Evolutionary conservation across 495 filamentous ascomycete species (phyloP).

Genomic region (Cercophora sp.): DNA sequence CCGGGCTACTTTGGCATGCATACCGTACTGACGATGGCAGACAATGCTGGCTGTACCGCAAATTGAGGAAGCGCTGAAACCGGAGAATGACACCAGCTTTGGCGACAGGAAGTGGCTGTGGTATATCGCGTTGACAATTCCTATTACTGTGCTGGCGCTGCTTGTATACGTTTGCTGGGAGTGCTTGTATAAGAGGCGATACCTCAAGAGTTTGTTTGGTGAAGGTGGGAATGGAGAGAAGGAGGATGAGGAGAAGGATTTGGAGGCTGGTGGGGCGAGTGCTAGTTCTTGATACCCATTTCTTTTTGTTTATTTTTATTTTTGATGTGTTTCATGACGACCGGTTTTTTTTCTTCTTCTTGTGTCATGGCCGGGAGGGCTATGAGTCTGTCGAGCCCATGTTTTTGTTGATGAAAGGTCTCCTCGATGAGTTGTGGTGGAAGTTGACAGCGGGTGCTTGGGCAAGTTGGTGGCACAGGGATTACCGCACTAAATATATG

Average conservation of each 20-base stretch:
- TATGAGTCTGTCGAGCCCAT: too few relatives aligned
- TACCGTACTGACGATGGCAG: too few relatives aligned
- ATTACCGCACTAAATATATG: too few relatives aligned
- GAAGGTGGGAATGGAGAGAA: background rate
- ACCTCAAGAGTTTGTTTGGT: conserved; percentile 3
- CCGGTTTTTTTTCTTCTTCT: too few relatives aligned
- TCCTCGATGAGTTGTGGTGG: too few relatives aligned
- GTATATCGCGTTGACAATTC: conserved; percentile 3
- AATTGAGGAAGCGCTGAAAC: conserved; percentile 1
- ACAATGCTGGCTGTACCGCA: conserved; percentile 10
- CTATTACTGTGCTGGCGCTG: background rate
- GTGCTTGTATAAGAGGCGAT: conserved; percentile 5
- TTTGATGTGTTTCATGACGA: background rate
- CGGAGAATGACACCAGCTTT: background rate
- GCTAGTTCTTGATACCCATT: background rate
- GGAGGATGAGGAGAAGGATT: background rate
- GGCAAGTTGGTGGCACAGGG: too few relatives aligned
- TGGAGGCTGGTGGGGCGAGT: background rate
- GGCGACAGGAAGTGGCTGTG: conserved; percentile 2
- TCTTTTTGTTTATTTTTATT: background rate
- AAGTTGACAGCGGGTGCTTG: too few relatives aligned
- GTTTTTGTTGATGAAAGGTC: too few relatives aligned
- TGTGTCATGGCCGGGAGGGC: too few relatives aligned
- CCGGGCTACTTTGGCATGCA: background rate
- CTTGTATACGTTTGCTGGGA: conserved; percentile 1